These are phyloP conservation scores for Infundibulicybe gibba DNA, from an alignment of 768 basidiomycete species.

Conservation along the genomic window DNA sequence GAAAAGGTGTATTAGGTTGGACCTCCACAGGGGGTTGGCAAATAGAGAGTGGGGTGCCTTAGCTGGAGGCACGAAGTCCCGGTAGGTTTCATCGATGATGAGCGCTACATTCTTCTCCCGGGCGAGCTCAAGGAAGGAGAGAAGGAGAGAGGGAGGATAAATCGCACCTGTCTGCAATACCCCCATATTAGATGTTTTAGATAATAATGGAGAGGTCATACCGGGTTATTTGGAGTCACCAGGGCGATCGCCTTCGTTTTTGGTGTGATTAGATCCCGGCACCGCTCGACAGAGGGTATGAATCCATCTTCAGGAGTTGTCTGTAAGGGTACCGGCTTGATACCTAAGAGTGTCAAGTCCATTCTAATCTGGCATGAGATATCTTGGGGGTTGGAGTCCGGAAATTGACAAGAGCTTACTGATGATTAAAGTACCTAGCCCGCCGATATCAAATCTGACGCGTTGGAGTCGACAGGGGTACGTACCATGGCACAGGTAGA, in stretches of 20 bases:
- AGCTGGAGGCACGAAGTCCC: constrained; percentile 61
- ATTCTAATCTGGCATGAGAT: constrained; percentile 37
- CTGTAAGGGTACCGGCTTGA: constrained; percentile 53
- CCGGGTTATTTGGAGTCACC: constrained; percentile 77
- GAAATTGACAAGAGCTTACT: constrained; percentile 30
- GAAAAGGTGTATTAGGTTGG: constrained; percentile 63
- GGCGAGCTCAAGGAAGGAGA: constrained; percentile 59
- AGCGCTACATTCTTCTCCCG: constrained; percentile 52
- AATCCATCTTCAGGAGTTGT: constrained; percentile 52
- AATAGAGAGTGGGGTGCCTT: constrained; percentile 54
- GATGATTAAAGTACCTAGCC: constrained; percentile 62
- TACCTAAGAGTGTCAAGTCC: constrained; percentile 60
- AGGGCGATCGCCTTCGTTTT: constrained; percentile 70
- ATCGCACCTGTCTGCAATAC: constrained; percentile 58
- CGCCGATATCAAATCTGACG: not conserved
- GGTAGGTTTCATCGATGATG: constrained; percentile 86
- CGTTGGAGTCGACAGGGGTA: constrained; percentile 1
- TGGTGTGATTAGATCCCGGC: constrained; percentile 47
- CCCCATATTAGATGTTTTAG: too few species aligned
- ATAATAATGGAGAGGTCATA: constrained; percentile 17
- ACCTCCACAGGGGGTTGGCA: constrained; percentile 48
- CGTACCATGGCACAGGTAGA: constrained; percentile 67
- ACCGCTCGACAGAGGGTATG: constrained; percentile 50
- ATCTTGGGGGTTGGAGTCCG: not conserved
- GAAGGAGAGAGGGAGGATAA: constrained; percentile 55